These are phyloP conservation scores for Pythium sukuiense DNA, from an alignment of 352 stramenopile genomes.

Conservation along the genomic window DNA sequence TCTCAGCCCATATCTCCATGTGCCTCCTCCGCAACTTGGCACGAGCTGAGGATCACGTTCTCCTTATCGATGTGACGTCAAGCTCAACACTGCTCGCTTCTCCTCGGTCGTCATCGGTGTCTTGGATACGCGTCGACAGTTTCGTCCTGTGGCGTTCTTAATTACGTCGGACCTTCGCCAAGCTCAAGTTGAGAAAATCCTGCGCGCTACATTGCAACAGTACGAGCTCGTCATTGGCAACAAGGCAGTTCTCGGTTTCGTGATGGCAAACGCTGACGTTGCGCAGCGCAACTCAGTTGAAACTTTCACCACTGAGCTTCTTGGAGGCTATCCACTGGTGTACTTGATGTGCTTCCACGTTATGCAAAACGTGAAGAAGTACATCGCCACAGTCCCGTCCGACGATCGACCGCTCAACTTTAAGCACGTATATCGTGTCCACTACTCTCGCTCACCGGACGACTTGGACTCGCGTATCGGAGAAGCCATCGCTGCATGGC, in stretches of 20 bases:
- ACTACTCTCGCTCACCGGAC: neutral
- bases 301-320: neutral
- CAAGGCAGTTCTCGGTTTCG: no score
- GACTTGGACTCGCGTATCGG: neutral
- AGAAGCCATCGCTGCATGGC: neutral
- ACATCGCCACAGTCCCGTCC: neutral
- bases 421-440: slow-evolving; percentile 6
- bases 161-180: neutral
- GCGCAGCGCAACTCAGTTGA: slow-evolving; percentile 1
- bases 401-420: neutral
- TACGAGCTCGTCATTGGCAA: no score
- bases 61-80: slow-evolving; percentile 11
- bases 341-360: slow-evolving; percentile 13
- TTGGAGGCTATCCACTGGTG: neutral
- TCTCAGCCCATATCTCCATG: no score
- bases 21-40: slow-evolving; percentile 8
- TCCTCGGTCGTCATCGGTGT: slow-evolving; percentile 7
- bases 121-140: slow-evolving; percentile 3
- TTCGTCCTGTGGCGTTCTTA: slow-evolving; percentile 10
- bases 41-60: neutral
- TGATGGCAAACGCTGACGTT: slow-evolving; percentile 2
- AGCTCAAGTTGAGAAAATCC: no score
- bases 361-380: slow-evolving; percentile 14
- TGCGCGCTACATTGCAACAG: no score
- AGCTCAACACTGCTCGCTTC: slow-evolving; percentile 11